Evolutionary conservation across 1,284 basidiomycete genomes (phyloP), one percentile per base, ranked within the genome.

Genomic region (Calocybe gambosa): DNA sequence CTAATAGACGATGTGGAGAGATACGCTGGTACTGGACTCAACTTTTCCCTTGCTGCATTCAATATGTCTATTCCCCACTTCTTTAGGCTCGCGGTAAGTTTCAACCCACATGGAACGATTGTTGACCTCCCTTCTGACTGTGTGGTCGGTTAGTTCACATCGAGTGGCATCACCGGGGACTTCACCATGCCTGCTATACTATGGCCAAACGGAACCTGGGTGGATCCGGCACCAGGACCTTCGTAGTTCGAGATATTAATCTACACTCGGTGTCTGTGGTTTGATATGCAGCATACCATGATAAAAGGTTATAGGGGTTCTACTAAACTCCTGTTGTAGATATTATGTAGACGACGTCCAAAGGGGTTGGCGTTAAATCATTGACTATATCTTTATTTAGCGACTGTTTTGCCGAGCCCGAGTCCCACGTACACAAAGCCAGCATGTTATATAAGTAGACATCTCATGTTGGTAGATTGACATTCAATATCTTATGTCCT

Each of bases 1-100:
- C 71, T 94, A 7, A 76, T 94, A 6, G 89, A 94, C 59, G 92
- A 93, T 55, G 90, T 94, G 0, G 77, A 91, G 58, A 74, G 85
- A 48, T 91, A 85, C 58, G 62, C 71, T 15, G 88, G 90, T 3
- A 58, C 67, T 1, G 78, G 73, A 4, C 69, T 85, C 40, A 85
- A 84, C 54, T 88, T 75, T 58, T 79, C 80, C 2, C 67, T 92
- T n/a, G 72, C 71, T 12, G 71, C 73, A 3, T 70, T 90, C 40
- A 71, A 85, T 44, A 59, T 67, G 0, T 71, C 71, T 12, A 58
- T 93, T 5, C 81, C 85, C 0, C 89, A 93, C 63, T 93, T 90
- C 67, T 86, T 93, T 62, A 74, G 89, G 49, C 68, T 92, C 39
- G 89, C 89, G 36, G 86, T 89, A 53, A 73, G 85, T 77, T 29